Evolutionary conservation across 148 eudicot genomes (phyloP).

Genomic region (Gaultheria prostrata): DNA sequence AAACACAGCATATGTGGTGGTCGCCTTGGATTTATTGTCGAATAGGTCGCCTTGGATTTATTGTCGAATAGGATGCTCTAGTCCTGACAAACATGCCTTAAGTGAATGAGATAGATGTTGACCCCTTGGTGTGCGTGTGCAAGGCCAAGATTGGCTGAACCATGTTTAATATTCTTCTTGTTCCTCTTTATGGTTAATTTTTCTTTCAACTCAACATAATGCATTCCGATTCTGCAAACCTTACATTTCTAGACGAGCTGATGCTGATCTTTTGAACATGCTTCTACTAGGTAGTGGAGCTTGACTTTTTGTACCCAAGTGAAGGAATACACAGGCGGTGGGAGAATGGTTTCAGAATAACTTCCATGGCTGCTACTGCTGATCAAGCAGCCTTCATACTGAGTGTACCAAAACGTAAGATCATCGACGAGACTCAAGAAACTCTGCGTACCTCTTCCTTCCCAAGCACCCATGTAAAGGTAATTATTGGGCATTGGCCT

Average conservation of each 20-base stretch:
- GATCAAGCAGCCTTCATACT: slow-evolving; percentile 92
- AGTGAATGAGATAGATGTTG: too few species aligned
- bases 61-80: neutral
- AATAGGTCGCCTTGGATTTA: neutral
- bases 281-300: slow-evolving; percentile 72
- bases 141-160: slow-evolving; percentile 1
- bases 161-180: neutral
- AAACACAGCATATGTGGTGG: neutral
- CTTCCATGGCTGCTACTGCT: slow-evolving; percentile 90
- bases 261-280: neutral
- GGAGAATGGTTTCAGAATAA: slow-evolving; percentile 86
- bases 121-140: neutral
- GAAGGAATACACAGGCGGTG: slow-evolving; percentile 92
- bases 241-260: neutral
- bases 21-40: neutral
- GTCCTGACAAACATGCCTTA: neutral
- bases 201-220: neutral
- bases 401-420: slow-evolving; percentile 80
- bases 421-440: slow-evolving; percentile 88
- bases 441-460: slow-evolving; percentile 89
- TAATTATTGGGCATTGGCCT: slow-evolving; percentile 27
- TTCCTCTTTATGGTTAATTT: neutral
- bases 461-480: slow-evolving; percentile 96
- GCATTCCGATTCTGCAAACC: neutral
- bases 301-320: slow-evolving; percentile 85